Evolutionary conservation across 2,329 filamentous ascomycete genomes (phyloP).

Genomic region (Alternaria sp.): DNA sequence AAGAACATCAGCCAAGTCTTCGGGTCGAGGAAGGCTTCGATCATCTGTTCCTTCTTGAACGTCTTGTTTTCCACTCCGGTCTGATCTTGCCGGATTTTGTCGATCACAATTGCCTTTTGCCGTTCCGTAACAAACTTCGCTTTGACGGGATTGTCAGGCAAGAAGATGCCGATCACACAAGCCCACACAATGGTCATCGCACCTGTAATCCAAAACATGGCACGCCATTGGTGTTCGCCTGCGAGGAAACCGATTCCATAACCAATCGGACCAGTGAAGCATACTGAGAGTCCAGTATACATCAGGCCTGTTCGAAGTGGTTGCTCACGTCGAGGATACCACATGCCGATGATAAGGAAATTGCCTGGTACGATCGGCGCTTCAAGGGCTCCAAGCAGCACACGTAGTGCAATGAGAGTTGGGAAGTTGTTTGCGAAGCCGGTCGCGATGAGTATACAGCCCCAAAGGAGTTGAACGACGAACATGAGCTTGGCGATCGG

Average conservation of each 20-base stretch:
- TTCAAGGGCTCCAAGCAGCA: conserved; percentile 65
- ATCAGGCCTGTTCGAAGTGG: conserved; percentile 39
- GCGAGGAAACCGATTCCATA: conserved; percentile 39
- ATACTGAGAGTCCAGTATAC: conserved; percentile 48
- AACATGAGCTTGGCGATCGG: conserved; percentile 33
- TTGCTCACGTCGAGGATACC: conserved; percentile 46
- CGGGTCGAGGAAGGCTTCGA: conserved; percentile 55
- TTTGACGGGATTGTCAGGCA: conserved; percentile 53
- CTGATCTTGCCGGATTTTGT: conserved; percentile 54
- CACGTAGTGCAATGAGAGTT: conserved; percentile 61
- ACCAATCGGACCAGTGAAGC: conserved; percentile 46
- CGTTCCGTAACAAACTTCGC: conserved; percentile 44
- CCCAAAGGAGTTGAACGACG: conserved; percentile 23
- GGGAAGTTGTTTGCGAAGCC: conserved; percentile 37
- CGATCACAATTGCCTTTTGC: conserved; percentile 43
- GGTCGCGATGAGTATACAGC: conserved; percentile 25
- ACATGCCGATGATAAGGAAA: conserved; percentile 49
- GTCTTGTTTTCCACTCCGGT: conserved; percentile 60
- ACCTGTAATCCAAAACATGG: conserved; percentile 52
- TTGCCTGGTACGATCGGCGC: conserved; percentile 59
- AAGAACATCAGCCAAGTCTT: conserved; percentile 50
- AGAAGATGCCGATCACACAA: conserved; percentile 43
- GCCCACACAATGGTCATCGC: conserved; percentile 43
- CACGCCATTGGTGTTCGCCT: conserved; percentile 48
- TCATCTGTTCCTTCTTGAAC: conserved; percentile 56